Base-by-base conservation (phyloP, 768 basidiomycete species). In the Saitozyma podzolica region DNA sequence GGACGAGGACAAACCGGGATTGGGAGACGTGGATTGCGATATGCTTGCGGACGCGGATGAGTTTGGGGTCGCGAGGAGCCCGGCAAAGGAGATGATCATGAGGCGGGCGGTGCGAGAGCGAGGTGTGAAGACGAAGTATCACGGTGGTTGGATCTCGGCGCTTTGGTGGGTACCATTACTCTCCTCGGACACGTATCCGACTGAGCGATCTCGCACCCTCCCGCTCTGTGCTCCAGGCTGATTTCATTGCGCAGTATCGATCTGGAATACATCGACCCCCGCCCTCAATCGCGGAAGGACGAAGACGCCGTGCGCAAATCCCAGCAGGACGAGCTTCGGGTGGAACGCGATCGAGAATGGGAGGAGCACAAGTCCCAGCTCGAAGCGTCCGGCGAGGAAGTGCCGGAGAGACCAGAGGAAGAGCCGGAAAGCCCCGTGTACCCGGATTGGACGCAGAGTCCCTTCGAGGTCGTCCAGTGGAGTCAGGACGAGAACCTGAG, bases 11-110 rank as follows among this genome's bases (percentile, higher is more conserved):
- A 56, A 57, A 43, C 50, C 53, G 5, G 73, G 75, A 17, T 43
- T 75, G 37, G 76, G 75, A 11, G 74, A 77, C 59, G 68, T 75
- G 11, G 76, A 77, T 53, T 73, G 68, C 54, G 76, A 77, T 62
- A 77, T 77, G 76, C 54, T 77, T 37, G 70, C 74, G 13, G 76
- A 77, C 66, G 71, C 74, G 20, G 69, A 75, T 56, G 72, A 75
- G 50, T 37, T 68, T 9, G 76, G 76, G 1, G 20, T 48, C 37
- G 74, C 76, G 0, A 56, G 75, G 54, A 48, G 60, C 0, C 65
- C 63, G 17, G 75, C 75, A 6, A 69, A 70, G 56, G 69, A 74
- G 60, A 72, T 71, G 66, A 62, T 77, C 54, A 73, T 68, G 66
- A 55, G 73, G 10, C 39, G 75, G 29, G 75, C 75, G 13, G 71